Conservation (phyloP, 1,284 basidiomycete species). For the Ceratobasidium sp. region DNA sequence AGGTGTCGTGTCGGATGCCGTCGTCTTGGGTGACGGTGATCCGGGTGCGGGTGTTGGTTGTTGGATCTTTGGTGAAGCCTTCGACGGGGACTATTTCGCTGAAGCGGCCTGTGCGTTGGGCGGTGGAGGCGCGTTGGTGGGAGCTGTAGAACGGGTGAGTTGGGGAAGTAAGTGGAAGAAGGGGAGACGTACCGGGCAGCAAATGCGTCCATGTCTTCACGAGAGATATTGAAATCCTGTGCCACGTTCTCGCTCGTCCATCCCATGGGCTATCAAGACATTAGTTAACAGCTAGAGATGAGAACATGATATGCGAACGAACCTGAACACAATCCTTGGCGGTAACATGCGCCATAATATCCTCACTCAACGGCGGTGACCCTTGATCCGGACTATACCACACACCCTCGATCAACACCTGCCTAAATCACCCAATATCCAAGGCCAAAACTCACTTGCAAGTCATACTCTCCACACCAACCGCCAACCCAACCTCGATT, state of each 20-base stretch:
- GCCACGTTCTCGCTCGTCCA: constrained; percentile 90
- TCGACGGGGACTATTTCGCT: constrained; percentile 85
- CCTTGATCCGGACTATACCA: constrained; percentile 72
- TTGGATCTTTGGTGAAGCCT: constrained; percentile 55
- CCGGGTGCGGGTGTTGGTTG: constrained; percentile 72
- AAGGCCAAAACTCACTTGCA: constrained; percentile 68
- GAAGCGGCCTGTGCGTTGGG: constrained; percentile 75
- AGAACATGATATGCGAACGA: constrained; percentile 49
- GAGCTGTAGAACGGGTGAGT: constrained; percentile 60
- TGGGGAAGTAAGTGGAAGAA: neutral
- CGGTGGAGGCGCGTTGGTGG: constrained; percentile 80
- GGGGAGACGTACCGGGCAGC: constrained; percentile 75
- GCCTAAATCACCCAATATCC: no score
- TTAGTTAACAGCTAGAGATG: constrained; percentile 47
- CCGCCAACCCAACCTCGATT: constrained; percentile 79
- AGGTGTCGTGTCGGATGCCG: constrained; percentile 83
- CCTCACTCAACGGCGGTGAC: constrained; percentile 59
- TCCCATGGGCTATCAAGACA: constrained; percentile 77
- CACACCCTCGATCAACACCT: neutral
- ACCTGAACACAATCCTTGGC: constrained; percentile 85
- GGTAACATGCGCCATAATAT: constrained; percentile 61
- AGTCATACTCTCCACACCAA: constrained; percentile 89
- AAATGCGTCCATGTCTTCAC: constrained; percentile 88
- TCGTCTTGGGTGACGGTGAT: constrained; percentile 77
- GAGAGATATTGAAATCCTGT: constrained; percentile 81